A percentile compares a stretch with the other conserved stretches of the same genome.
Conservation (phyloP, 2,329 filamentous ascomycete species). For the Alternaria triticina region DNA sequence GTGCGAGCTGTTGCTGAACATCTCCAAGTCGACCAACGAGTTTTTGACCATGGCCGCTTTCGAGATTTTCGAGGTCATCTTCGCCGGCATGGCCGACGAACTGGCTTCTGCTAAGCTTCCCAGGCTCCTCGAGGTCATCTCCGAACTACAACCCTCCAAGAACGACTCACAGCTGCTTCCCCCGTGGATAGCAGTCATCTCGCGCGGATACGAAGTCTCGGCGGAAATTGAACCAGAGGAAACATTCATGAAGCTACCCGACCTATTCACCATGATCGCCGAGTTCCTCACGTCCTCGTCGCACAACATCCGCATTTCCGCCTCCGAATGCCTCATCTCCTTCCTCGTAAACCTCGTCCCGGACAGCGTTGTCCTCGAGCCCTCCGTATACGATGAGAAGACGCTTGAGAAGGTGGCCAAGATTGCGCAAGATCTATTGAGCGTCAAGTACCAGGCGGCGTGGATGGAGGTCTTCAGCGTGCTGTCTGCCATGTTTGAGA, state of each 20-base stretch:
- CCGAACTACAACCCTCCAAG: constrained; percentile 86
- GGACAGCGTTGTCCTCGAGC: constrained; percentile 79
- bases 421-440: constrained; percentile 75
- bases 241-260: constrained; percentile 88
- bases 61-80: constrained; percentile 97
- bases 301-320: constrained; percentile 91
- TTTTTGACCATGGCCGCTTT: constrained; percentile 96
- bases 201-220: constrained; percentile 91
- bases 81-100: constrained; percentile 87
- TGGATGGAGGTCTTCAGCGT: constrained; percentile 96
- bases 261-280: constrained; percentile 80
- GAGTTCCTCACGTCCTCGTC: constrained; percentile 85
- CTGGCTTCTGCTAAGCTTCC: constrained; percentile 89
- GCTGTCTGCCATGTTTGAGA: constrained; percentile 83
- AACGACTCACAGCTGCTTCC: constrained; percentile 95
- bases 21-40: constrained; percentile 89
- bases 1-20: constrained; percentile 86
- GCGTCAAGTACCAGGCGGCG: constrained; percentile 89
- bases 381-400: constrained; percentile 92
- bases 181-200: constrained; percentile 95
- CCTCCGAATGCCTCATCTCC: constrained; percentile 92
- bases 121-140: constrained; percentile 86
- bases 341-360: constrained; percentile 92
- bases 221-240: constrained; percentile 88
- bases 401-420: constrained; percentile 80